Evolutionary conservation across 2,329 filamentous ascomycete genomes (phyloP).

Genomic region (Byssoonygena ceratinophila): DNA sequence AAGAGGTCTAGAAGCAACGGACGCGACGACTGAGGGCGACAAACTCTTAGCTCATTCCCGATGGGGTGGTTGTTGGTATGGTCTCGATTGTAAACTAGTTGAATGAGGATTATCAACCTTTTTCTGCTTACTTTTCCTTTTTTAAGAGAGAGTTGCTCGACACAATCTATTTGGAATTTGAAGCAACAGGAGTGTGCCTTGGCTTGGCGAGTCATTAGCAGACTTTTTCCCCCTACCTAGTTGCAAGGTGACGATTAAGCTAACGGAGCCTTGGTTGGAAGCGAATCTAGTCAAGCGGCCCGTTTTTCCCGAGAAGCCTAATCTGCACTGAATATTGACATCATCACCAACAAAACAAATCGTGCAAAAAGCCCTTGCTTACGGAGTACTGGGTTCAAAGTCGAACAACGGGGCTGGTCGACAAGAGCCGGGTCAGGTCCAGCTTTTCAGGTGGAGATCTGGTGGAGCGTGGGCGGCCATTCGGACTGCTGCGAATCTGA

Average conservation of each 20-base stretch:
- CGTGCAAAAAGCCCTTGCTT: too few species aligned
- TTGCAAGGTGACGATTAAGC: not conserved
- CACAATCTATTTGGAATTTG: not conserved
- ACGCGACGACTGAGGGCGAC: too few species aligned
- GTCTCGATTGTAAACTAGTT: not conserved
- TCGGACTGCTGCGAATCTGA: not conserved
- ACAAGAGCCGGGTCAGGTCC: not conserved
- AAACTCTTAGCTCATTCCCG: not conserved
- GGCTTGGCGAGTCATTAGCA: not conserved
- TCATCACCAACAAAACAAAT: not conserved
- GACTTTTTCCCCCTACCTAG: not conserved
- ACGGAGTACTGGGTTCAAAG: too few species aligned
- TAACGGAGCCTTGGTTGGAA: not conserved
- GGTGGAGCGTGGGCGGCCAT: not conserved
- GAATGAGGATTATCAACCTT: not conserved
- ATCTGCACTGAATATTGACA: not conserved
- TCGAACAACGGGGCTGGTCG: not conserved
- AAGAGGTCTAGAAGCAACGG: not conserved
- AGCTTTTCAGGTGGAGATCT: not conserved
- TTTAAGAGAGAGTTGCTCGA: too few species aligned
- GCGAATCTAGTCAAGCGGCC: not conserved
- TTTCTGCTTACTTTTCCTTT: too few species aligned
- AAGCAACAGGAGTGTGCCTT: not conserved
- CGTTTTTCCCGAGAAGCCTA: slow-evolving; percentile 1
- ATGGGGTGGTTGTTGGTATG: slow-evolving; percentile 9